Evolutionary conservation across 352 stramenopile species (phyloP), one percentile per base, ranked within the genome.

Genomic region (Globisporangium paroecandrum): DNA sequence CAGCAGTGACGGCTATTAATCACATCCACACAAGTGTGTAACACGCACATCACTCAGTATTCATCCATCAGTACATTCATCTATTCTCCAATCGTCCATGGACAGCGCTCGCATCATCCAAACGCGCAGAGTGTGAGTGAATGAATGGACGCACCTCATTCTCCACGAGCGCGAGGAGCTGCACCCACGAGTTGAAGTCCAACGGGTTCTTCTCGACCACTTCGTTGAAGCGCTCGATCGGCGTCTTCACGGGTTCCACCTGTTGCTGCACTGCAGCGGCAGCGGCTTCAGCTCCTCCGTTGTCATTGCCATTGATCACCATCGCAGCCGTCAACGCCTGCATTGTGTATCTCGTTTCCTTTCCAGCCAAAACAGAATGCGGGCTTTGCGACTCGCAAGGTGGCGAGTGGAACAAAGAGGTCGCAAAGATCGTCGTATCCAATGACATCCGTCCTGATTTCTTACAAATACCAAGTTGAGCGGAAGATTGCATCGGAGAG

Each of bases 141-240:
- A 58, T 38, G 27, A 27, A 58, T 10, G 25, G 22, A 55, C 65
- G 49, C 69, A 90, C 82, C 58, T 94, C 84, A 53, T 69, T 87
- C 72, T 92, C 83, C 9, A 91, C 78, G 53, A 90, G 78, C 58
- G 86, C 67, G 27, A 94, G 69, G 64, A 94, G 66, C 63, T 90
- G 79, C 64, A 89, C 78, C 86, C 86, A 94, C 55, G 86, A 81
- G 66, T 89, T 89, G 64, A 94, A 94, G 67, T 94, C 86, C 38
- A 94, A 77, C 58, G 86, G 86, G 62, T 90, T 94, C 64, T 74
- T 69, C 55, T 83, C 71, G 49, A 94, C 82, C 15, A 72, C 66
- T 34, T 89, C 82, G 22, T 54, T 71, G 49, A 88, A 78, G 22
- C 71, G 72, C 62, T 92, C 76, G 36, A 89, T 62, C 20, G 81